These are phyloP conservation scores for Nothopassalora personata DNA, from an alignment of 2,329 filamentous ascomycete species.

Conservation along the genomic window DNA sequence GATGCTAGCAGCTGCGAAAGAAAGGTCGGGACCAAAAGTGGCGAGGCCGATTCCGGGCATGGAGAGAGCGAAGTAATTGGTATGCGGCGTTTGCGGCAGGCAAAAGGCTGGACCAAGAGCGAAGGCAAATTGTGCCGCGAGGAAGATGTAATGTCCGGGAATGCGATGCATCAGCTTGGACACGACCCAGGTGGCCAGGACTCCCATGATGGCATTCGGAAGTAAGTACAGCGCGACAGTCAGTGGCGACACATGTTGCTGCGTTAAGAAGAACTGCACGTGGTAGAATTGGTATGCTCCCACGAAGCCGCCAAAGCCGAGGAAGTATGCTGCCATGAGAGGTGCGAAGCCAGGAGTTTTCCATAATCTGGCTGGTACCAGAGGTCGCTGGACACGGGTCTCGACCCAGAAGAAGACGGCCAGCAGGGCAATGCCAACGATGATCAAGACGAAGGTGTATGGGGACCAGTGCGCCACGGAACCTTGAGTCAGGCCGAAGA, in stretches of 20 bases:
- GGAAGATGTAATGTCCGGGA: conserved; percentile 44
- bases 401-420: conserved; percentile 32
- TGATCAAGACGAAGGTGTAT: conserved; percentile 35
- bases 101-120: conserved; percentile 39
- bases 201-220: conserved; percentile 43
- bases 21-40: conserved; percentile 45
- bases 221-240: conserved; percentile 42
- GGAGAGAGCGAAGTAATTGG: conserved; percentile 43
- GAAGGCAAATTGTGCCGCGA: conserved; percentile 39
- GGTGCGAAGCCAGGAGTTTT: conserved; percentile 41
- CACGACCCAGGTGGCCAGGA: conserved; percentile 44
- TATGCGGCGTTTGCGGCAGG: conserved; percentile 37
- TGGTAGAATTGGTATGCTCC: conserved; percentile 34
- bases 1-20: conserved; percentile 46
- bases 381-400: conserved; percentile 28
- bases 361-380: conserved; percentile 38
- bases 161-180: conserved; percentile 43
- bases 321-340: conserved; percentile 41
- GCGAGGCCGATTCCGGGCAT: conserved; percentile 43
- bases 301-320: conserved; percentile 35
- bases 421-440: conserved; percentile 30
- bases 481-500: conserved; percentile 36
- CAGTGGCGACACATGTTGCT: conserved; percentile 38
- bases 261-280: conserved; percentile 36
- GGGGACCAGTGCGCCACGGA: conserved; percentile 33